A percentile compares a stretch with the other conserved stretches of the same genome.
These are phyloP conservation scores for Kappamyces sp. DNA, from an alignment of 192 early-diverging fungal species.

Conservation along the genomic window DNA sequence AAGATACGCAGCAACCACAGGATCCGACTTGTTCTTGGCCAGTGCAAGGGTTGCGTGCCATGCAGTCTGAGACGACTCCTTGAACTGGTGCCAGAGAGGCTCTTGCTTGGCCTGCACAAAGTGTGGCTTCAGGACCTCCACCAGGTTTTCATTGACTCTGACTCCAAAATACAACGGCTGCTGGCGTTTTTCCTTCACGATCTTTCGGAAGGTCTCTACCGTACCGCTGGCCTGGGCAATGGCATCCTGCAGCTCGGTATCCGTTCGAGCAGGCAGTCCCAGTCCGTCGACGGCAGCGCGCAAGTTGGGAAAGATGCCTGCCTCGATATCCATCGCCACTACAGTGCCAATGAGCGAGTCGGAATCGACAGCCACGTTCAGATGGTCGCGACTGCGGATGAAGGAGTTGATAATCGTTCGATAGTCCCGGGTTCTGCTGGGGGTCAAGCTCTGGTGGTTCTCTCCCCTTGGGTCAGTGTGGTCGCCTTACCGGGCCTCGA, in stretches of 20 bases:
- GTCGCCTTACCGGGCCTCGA: slow-evolving; percentile 38
- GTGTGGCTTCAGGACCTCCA: slow-evolving; percentile 8
- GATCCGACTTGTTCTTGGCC: not conserved
- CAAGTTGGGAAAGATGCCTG: slow-evolving; percentile 46
- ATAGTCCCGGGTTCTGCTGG: slow-evolving; percentile 52
- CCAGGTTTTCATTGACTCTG: slow-evolving; percentile 7
- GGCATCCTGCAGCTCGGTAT: slow-evolving; percentile 48
- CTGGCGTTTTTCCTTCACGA: slow-evolving; percentile 18
- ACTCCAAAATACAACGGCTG: slow-evolving; percentile 23
- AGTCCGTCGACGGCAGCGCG: slow-evolving; percentile 16
- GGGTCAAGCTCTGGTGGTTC: slow-evolving; percentile 76
- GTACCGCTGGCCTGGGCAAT: slow-evolving; percentile 32
- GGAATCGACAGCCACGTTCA: slow-evolving; percentile 43
- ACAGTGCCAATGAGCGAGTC: slow-evolving; percentile 54
- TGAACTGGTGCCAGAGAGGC: not conserved
- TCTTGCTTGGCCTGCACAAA: slow-evolving; percentile 9
- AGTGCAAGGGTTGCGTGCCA: slow-evolving; percentile 30
- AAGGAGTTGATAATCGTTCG: slow-evolving; percentile 54
- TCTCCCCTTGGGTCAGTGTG: slow-evolving; percentile 48
- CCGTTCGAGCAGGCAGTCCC: slow-evolving; percentile 29
- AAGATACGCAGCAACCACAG: not conserved
- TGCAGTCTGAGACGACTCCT: slow-evolving; percentile 7
- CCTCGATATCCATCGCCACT: slow-evolving; percentile 50
- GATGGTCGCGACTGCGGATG: slow-evolving; percentile 39
- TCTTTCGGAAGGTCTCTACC: slow-evolving; percentile 21